Evolutionary conservation across 805 yeast genomes (phyloP), one percentile per base, ranked within the genome.

Genomic region (Metschnikowia kunwiensis): DNA sequence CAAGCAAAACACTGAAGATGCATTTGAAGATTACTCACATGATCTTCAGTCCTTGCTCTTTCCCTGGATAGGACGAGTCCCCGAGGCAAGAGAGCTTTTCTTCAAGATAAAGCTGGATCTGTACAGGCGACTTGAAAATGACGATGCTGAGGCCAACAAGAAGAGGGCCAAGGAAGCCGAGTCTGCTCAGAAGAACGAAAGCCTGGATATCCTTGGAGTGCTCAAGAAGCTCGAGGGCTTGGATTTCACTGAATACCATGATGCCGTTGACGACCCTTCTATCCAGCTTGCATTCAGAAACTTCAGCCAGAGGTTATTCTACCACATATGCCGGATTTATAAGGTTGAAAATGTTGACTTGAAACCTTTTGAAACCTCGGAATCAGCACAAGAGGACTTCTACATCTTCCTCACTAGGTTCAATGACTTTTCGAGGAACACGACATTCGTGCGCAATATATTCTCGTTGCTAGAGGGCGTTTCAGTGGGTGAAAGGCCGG

Each of bases 61-160:
- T 44, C 75, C 73, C 37, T 81, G 86, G 86, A 74, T 82, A 23
- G 80, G 82, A 5, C 63, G 55, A 39, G 37, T 78, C 0, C 80
- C 82, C 0, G 85, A 78, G 34, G 87, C 88, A 0, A 67, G 80
- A 43, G 73, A 70, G 27, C 50, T 82, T 5, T 81, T 75, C 46
- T 77, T 77, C 47, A 47, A 49, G 38, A 38, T 54, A 22, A 55
- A 58, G 35, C 53, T 44, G 42, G 43, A 36, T 5, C 34, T 28
- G 22, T 44, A 36, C 15, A 42, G 42, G 7, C 39, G 34, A 11
- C 28, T 22, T 11, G 35, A 27, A 11, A 16, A 4, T 10, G 32
- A 30, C 5, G 17, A 26, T 17, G 20, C 17, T 4, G n/a, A 22
- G 8, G 20, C 24, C 12, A 12, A 17, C 6, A 17, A 22, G 17